A percentile compares a stretch with the other conserved stretches of the same genome.
Evolutionary conservation across 345 rosid genomes (phyloP).

Genomic region (Sonneratia caseolaris): DNA sequence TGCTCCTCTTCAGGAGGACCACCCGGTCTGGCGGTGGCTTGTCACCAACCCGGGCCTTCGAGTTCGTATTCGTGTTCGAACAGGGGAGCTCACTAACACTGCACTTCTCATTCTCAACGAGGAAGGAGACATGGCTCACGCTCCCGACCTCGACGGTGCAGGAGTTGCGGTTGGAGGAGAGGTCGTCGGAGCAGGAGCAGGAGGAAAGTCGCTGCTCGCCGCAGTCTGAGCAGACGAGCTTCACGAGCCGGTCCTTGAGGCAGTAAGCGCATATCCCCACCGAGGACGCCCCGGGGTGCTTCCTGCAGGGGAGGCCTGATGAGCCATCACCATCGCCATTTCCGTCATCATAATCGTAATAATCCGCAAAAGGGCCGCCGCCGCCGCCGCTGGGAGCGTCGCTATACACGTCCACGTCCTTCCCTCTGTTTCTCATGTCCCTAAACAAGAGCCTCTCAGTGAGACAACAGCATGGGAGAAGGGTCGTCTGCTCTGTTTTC

Average conservation of each 20-base stretch:
- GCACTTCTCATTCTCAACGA: slow-evolving; percentile 55
- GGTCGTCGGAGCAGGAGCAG: slow-evolving; percentile 66
- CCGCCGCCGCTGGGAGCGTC: slow-evolving; percentile 16
- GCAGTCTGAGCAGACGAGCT: slow-evolving; percentile 82
- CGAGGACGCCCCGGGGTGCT: slow-evolving; percentile 65
- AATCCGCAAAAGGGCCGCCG: slow-evolving; percentile 16
- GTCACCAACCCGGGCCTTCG: slow-evolving; percentile 21
- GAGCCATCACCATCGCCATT: slow-evolving; percentile 22
- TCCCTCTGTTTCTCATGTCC: slow-evolving; percentile 78
- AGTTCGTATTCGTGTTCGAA: slow-evolving; percentile 14
- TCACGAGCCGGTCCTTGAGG: slow-evolving; percentile 77
- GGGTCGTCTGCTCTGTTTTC: not conserved
- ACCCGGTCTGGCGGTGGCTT: slow-evolving; percentile 33
- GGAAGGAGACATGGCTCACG: slow-evolving; percentile 72
- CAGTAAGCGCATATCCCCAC: slow-evolving; percentile 80
- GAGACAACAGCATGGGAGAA: not conserved
- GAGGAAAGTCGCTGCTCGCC: slow-evolving; percentile 92
- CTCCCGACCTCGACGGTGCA: slow-evolving; percentile 58
- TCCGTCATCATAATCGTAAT: slow-evolving; percentile 11
- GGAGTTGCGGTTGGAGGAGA: slow-evolving; percentile 52
- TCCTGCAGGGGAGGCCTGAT: slow-evolving; percentile 63
- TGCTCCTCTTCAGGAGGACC: slow-evolving; percentile 63
- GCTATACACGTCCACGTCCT: slow-evolving; percentile 46
- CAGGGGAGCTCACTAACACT: slow-evolving; percentile 3
- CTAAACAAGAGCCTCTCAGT: not conserved